A percentile compares a stretch with the other conserved stretches of the same genome.
Conservation (phyloP, 2,329 filamentous ascomycete species). For the Thelonectria discophora region DNA sequence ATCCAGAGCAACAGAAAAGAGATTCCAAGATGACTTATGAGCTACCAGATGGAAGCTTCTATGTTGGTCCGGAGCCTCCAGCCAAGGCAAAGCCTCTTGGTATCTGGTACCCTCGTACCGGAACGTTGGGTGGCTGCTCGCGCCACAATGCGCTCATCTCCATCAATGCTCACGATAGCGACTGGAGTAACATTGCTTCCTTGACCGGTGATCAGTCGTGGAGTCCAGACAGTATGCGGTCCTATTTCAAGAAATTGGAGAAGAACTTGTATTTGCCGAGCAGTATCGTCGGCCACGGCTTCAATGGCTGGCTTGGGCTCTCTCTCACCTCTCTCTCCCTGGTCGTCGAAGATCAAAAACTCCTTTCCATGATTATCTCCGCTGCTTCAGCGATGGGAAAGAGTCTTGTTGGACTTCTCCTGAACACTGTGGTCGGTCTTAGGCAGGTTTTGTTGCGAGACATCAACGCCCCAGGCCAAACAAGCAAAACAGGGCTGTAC, state of each 20-base stretch:
- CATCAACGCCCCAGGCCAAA: conserved; percentile 39
- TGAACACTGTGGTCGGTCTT: conserved; percentile 38
- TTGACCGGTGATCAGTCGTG: conserved; percentile 56
- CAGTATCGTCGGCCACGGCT: conserved; percentile 53
- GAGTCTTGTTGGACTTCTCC: conserved; percentile 26
- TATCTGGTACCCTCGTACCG: conserved; percentile 55
- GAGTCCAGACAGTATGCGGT: conserved; percentile 52
- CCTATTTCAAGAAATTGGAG: conserved; percentile 54
- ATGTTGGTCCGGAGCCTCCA: conserved; percentile 46
- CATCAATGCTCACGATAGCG: conserved; percentile 51
- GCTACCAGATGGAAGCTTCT: conserved; percentile 48
- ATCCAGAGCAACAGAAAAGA: conserved; percentile 55
- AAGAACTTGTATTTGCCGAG: conserved; percentile 52
- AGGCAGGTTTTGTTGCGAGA: conserved; percentile 41
- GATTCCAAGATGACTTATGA: conserved; percentile 59
- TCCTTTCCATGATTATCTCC: conserved; percentile 41
- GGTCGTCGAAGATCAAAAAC: conserved; percentile 43
- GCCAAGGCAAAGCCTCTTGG: conserved; percentile 50
- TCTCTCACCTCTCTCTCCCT: conserved; percentile 33
- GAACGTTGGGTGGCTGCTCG: conserved; percentile 53
- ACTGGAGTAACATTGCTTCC: conserved; percentile 52
- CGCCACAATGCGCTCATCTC: conserved; percentile 50
- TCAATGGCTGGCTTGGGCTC: conserved; percentile 49
- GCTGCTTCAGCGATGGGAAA: conserved; percentile 42
- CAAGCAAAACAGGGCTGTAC: conserved; percentile 50